Evolutionary conservation across 2,329 filamentous ascomycete genomes (phyloP), one percentile per base, ranked within the genome.

Genomic region (Coniella vitis): DNA sequence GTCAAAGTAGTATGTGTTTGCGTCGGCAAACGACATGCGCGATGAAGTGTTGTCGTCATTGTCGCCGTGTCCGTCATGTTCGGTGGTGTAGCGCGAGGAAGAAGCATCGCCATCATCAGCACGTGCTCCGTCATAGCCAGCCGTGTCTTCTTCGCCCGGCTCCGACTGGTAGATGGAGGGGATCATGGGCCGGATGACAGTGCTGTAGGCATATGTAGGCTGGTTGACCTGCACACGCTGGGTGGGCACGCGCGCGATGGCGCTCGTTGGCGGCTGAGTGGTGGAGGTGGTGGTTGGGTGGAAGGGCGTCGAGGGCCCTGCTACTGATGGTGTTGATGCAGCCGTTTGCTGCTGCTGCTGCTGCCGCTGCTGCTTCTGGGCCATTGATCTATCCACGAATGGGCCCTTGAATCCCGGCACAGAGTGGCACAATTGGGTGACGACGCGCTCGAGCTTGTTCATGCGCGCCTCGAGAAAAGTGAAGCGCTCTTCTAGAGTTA

Each of bases 401-500:
- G 59, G 55, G 2, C 49, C 49, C 43, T 57, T 61, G 52, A 70
- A 67, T 3, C 68, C 67, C 0, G 73, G 67, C 8, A 70, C 65
- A 5, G 70, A 58, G 41, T 75, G 69, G 58, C 72, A 74, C 3
- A 79, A 65, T 58, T 74, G 70, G 47, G 69, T 66, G 4, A 80
- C 69, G 4, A 76, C 66, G 20, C 68, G 69, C 61, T 83, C 79
- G 53, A 83, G 63, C 37, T 70, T 73, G 17, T 70, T 64, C 57
- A 81, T 70, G 4, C 72, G 70, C 4, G 65, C 63, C 57, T 83
- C 80, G 9, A 83, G 63, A 13, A 63, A 62, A 8, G 65, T 65
- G 16, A 83, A 68, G 12, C 79, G 70, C 9, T 71, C 70, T 56
- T 82, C 78, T 9, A 81, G 58, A 55, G 68, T 74, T 10, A 70